phyloP scores from a whole-genome alignment of 768 basidiomycete genomes.

The Mycena pura region DNA sequence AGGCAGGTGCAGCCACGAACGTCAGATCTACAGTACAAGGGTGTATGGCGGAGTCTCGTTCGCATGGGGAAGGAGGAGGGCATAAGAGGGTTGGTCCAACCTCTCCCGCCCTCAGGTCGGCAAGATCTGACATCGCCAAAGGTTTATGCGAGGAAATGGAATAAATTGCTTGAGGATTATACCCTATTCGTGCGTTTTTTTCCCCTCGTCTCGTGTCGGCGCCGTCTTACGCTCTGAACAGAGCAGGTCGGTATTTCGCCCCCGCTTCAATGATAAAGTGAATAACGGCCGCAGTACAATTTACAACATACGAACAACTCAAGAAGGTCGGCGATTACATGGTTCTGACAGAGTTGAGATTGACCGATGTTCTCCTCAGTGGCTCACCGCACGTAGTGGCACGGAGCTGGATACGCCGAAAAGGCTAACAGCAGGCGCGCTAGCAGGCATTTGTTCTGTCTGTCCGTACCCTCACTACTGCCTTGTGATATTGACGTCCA shows the following conservation, averaged over 20 bases:
- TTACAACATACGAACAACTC: conserved; percentile 88
- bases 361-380: conserved; percentile 50
- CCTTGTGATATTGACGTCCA: conserved; percentile 13
- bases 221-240: not conserved
- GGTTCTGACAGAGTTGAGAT: conserved; percentile 10
- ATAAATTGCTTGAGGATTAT: conserved; percentile 93
- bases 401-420: conserved; percentile 88
- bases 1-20: conserved; percentile 90
- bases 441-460: conserved; percentile 95
- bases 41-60: conserved; percentile 82
- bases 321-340: conserved; percentile 67
- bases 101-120: not conserved
- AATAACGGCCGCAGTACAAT: conserved; percentile 64
- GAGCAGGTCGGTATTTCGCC: conserved; percentile 12
- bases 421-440: conserved; percentile 83
- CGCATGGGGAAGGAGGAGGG: conserved; percentile 97
- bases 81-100: conserved; percentile 63
- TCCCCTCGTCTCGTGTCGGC: not conserved
- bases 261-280: not conserved
- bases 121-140: not conserved
- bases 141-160: conserved; percentile 89
- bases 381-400: conserved; percentile 74
- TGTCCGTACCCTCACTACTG: conserved; percentile 59
- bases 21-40: conserved; percentile 73
- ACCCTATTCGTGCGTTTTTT: conserved; percentile 71